These are phyloP conservation scores for Diophrys appendiculata DNA, from an alignment of 73 alveolate species.

Conservation along the genomic window DNA sequence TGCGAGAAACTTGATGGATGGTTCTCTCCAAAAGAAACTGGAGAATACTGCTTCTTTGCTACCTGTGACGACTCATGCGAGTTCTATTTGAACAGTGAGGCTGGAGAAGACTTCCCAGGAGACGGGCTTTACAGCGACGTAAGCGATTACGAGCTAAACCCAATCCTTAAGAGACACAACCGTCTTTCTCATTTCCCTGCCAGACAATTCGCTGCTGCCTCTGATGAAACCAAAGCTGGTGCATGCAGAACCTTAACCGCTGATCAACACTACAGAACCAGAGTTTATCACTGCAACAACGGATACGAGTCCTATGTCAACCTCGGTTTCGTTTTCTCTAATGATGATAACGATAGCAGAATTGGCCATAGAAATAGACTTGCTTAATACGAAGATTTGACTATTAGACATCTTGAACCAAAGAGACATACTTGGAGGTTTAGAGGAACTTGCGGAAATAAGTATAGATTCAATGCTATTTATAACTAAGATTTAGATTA, in stretches of 20 bases:
- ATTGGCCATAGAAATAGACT: too few relatives aligned
- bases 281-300: not conserved
- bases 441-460: too few relatives aligned
- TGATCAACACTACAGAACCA: not conserved
- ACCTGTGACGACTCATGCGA: not conserved
- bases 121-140: not conserved
- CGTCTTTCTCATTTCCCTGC: not conserved
- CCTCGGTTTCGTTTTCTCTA: too few relatives aligned
- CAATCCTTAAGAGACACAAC: not conserved
- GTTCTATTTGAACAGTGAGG: not conserved
- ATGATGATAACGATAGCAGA: too few relatives aligned
- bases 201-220: not conserved
- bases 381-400: too few relatives aligned
- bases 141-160: not conserved
- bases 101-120: not conserved
- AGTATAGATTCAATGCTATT: too few relatives aligned
- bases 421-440: too few relatives aligned
- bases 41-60: not conserved
- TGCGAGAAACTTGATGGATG: not conserved
- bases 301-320: too few relatives aligned
- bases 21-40: not conserved
- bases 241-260: not conserved
- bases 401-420: too few relatives aligned
- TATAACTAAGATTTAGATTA: too few relatives aligned
- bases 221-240: not conserved